These are phyloP conservation scores for Tulasnella sp. DNA, from an alignment of 768 basidiomycete species.

Conservation along the genomic window DNA sequence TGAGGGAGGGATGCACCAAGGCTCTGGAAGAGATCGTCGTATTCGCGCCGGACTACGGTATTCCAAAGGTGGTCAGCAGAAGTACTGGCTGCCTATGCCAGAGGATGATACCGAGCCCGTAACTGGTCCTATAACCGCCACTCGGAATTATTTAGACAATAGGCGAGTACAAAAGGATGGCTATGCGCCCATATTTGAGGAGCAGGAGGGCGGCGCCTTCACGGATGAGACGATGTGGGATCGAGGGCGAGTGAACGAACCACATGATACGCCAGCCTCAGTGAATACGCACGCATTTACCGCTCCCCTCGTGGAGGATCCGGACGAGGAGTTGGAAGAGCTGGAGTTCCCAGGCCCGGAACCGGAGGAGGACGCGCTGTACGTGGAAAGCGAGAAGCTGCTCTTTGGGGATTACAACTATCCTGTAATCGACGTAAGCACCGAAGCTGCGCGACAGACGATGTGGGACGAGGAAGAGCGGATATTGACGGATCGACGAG, in stretches of 20 bases:
- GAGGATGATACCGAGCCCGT: constrained; percentile 26
- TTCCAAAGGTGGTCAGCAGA: constrained; percentile 75
- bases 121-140: constrained; percentile 27
- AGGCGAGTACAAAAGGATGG: constrained; percentile 41
- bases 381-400: constrained; percentile 61
- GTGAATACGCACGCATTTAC: constrained; percentile 23
- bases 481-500: constrained; percentile 62
- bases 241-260: background rate
- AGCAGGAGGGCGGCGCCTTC: constrained; percentile 53
- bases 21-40: constrained; percentile 70
- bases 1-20: constrained; percentile 87
- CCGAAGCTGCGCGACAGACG: constrained; percentile 49
- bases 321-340: constrained; percentile 27
- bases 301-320: constrained; percentile 31
- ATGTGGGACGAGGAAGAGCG: constrained; percentile 85
- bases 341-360: constrained; percentile 54
- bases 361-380: constrained; percentile 65
- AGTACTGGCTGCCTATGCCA: constrained; percentile 90
- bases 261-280: constrained; percentile 23
- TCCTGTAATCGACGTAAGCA: constrained; percentile 79
- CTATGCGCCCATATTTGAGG: constrained; percentile 61
- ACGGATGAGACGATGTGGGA: constrained; percentile 35
- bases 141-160: constrained; percentile 27
- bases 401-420: constrained; percentile 89
- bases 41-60: constrained; percentile 91